These are phyloP conservation scores for Rhododendron henanense DNA, from an alignment of 148 eudicot genomes.

Conservation along the genomic window DNA sequence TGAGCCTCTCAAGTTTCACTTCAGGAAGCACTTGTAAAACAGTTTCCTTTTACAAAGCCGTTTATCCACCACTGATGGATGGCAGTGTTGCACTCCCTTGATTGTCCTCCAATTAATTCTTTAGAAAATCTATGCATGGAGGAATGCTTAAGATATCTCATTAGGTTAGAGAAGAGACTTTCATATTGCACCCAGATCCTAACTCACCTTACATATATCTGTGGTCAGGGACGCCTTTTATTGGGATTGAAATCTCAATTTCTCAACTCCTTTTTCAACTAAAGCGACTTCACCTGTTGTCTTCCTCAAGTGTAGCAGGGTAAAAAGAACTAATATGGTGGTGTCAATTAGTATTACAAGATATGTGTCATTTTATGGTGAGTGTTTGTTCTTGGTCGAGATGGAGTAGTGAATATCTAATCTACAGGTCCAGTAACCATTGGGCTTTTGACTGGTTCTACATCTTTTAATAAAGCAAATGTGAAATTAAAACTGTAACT, in stretches of 20 bases:
- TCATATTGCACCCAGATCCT: background rate
- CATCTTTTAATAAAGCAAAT: background rate
- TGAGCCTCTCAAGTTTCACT: constrained; percentile 1
- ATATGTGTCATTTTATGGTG: background rate
- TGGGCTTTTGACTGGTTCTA: background rate
- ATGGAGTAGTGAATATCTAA: background rate
- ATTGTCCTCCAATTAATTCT: background rate
- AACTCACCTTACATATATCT: background rate
- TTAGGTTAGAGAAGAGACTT: background rate
- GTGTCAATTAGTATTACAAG: background rate
- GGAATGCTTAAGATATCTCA: background rate
- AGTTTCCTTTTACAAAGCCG: background rate
- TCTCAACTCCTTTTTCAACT: background rate
- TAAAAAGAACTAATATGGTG: background rate
- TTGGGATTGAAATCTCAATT: background rate
- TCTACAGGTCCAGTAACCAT: background rate
- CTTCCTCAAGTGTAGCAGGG: constrained; percentile 6
- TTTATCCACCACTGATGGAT: background rate
- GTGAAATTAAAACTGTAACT: background rate
- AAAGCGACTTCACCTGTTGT: background rate
- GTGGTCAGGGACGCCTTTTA: background rate
- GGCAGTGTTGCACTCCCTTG: background rate
- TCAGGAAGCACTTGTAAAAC: background rate
- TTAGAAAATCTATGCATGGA: background rate
- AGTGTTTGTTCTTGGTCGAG: constrained; percentile 2